A percentile compares a stretch with the other conserved stretches of the same genome.
Evolutionary conservation across 495 filamentous ascomycete genomes (phyloP).

Genomic region (Neurospora sp.): DNA sequence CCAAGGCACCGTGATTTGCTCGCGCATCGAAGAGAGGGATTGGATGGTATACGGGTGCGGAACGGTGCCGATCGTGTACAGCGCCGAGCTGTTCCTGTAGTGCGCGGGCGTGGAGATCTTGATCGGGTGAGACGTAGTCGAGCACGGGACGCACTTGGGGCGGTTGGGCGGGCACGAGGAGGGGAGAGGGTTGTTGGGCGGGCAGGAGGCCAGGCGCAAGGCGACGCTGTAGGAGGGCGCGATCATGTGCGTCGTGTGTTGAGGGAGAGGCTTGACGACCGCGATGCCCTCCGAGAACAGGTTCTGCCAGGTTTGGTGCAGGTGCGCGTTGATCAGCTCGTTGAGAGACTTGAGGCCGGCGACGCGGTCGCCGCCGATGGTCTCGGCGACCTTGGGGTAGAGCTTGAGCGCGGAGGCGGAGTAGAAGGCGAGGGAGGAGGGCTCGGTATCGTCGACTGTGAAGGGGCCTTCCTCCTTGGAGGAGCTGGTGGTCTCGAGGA

Average conservation of each 20-base stretch:
- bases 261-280: constrained; percentile 65
- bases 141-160: constrained; percentile 64
- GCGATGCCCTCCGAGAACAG: constrained; percentile 58
- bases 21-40: constrained; percentile 40
- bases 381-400: constrained; percentile 58
- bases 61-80: constrained; percentile 76
- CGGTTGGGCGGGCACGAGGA: constrained; percentile 79
- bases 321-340: constrained; percentile 71
- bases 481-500: constrained; percentile 37
- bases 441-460: constrained; percentile 45
- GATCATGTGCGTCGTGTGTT: constrained; percentile 62
- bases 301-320: constrained; percentile 78
- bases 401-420: constrained; percentile 46
- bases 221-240: constrained; percentile 62
- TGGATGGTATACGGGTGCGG: constrained; percentile 84
- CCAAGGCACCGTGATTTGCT: constrained; percentile 51
- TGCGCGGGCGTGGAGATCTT: constrained; percentile 46
- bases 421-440: constrained; percentile 71
- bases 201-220: constrained; percentile 60
- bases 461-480: constrained; percentile 32
- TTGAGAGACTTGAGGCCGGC: constrained; percentile 54
- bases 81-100: constrained; percentile 49
- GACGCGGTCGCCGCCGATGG: constrained; percentile 42
- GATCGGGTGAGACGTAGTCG: constrained; percentile 38
- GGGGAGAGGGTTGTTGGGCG: constrained; percentile 56